Evolutionary conservation across 306 rosid species (phyloP).

Genomic region (Senna tora): DNA sequence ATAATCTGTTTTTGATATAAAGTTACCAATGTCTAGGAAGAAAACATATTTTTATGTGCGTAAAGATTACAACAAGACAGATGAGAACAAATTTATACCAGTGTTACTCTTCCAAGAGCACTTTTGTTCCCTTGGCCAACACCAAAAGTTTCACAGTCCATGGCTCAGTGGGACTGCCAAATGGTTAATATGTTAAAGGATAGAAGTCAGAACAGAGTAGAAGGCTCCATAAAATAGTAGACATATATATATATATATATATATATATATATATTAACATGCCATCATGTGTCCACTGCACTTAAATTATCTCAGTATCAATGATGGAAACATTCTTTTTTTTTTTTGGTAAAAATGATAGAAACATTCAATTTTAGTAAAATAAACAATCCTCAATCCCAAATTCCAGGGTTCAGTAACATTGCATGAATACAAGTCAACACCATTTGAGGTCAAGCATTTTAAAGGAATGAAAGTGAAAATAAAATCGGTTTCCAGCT

Average conservation of each 20-base stretch:
- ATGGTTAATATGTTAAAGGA: slow-evolving; percentile 44
- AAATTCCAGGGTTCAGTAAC: neutral
- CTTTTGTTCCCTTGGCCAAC: slow-evolving; percentile 90
- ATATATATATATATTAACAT: no score
- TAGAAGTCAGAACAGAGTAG: slow-evolving; percentile 16
- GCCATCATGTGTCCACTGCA: neutral
- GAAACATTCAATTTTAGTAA: neutral
- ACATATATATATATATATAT: no score
- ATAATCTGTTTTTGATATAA: slow-evolving; percentile 3
- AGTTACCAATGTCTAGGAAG: slow-evolving; percentile 10
- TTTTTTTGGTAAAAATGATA: no score
- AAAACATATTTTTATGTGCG: neutral
- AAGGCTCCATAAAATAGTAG: slow-evolving; percentile 8
- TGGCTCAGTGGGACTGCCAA: slow-evolving; percentile 87
- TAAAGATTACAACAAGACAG: slow-evolving; percentile 20
- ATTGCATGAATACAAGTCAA: no score
- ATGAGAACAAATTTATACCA: slow-evolving; percentile 59
- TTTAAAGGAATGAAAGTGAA: no score
- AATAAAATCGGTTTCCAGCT: no score
- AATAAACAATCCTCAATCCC: neutral
- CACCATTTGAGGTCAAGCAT: no score
- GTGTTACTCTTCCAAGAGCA: slow-evolving; percentile 87
- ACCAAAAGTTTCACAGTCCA: slow-evolving; percentile 99
- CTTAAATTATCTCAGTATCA: neutral
- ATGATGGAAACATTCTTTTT: no score